Percentiles rank a stretch among this genome's conserved stretches.
phyloP scores from a whole-genome alignment of 306 rosid genomes.

The Acacia crassicarpa region DNA sequence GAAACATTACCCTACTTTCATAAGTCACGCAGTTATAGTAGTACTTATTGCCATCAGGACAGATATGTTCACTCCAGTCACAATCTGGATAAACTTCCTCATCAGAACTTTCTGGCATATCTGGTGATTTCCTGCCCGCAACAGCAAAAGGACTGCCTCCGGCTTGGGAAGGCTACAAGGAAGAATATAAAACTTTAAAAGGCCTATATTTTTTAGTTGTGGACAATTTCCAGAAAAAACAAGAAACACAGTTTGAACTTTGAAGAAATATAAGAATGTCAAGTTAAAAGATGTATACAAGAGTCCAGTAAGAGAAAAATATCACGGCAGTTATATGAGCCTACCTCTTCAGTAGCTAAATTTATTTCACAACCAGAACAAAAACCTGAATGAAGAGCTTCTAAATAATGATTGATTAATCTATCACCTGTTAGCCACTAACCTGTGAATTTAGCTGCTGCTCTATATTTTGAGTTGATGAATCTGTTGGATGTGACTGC shows the following conservation, averaged over 20 bases:
- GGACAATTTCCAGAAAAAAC: conserved; percentile 4
- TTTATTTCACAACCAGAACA: conserved; percentile 24
- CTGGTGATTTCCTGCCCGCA: conserved; percentile 40
- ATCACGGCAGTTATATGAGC: neutral
- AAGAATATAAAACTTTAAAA: conserved; percentile 24
- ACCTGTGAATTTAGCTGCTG: conserved; percentile 70
- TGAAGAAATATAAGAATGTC: neutral
- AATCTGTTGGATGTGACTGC: conserved; percentile 45
- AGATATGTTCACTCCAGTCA: conserved; percentile 92
- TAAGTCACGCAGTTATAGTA: conserved; percentile 74
- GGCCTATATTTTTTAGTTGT: neutral
- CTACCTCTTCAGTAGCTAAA: conserved; percentile 26
- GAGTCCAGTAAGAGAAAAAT: neutral
- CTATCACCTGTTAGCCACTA: conserved; percentile 41
- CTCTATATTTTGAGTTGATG: conserved; percentile 42
- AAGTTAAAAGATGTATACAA: conserved; percentile 1
- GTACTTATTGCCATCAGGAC: conserved; percentile 83
- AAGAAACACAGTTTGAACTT: conserved; percentile 5
- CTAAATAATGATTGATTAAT: conserved; percentile 28
- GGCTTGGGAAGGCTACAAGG: conserved; percentile 44
- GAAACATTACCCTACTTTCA: conserved; percentile 78
- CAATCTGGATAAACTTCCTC: conserved; percentile 57
- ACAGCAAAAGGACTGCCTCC: conserved; percentile 43
- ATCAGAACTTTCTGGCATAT: conserved; percentile 38
- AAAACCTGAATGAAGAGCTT: conserved; percentile 20